Evolutionary conservation across 805 yeast species (phyloP).

Genomic region (Lipomyces japonicus): DNA sequence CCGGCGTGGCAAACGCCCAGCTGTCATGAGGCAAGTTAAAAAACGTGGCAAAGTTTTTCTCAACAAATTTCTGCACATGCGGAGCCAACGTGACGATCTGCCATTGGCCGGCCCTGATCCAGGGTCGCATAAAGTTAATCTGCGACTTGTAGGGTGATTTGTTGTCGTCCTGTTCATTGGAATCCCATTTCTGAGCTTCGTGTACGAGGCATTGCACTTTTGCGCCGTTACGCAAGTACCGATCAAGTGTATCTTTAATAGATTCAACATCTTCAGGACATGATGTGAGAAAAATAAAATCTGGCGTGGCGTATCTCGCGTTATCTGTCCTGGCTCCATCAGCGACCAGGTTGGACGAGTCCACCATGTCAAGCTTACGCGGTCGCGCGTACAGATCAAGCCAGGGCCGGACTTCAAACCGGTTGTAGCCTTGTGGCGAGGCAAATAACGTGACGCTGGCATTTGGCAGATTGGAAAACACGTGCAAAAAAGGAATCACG

Average conservation of each 20-base stretch:
- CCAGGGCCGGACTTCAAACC: conserved; percentile 24
- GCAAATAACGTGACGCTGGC: conserved; percentile 13
- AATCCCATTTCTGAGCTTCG: conserved; percentile 19
- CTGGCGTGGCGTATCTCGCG: conserved; percentile 7
- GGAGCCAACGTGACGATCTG: conserved; percentile 18
- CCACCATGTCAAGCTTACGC: conserved; percentile 3
- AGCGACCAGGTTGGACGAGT: neutral
- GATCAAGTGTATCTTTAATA: neutral
- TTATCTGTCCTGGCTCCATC: neutral
- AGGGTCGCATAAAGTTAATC: conserved; percentile 10
- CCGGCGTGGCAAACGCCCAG: conserved; percentile 9
- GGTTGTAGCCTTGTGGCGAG: conserved; percentile 1
- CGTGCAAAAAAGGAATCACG: conserved; percentile 20
- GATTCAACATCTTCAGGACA: conserved; percentile 20
- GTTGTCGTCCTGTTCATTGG: neutral
- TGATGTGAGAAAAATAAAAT: conserved; percentile 20
- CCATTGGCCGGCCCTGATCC: conserved; percentile 20
- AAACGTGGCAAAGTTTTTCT: conserved; percentile 12
- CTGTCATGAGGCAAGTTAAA: conserved; percentile 4
- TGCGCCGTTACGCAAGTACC: conserved; percentile 11
- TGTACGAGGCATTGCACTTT: conserved; percentile 22
- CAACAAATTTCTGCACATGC: conserved; percentile 18
- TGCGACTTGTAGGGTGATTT: conserved; percentile 7
- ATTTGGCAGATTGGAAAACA: conserved; percentile 7
- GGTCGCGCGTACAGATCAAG: conserved; percentile 11